Evolutionary conservation across 2,329 filamentous ascomycete genomes (phyloP), one percentile per base, ranked within the genome.

Genomic region (Cordyceps javanica): DNA sequence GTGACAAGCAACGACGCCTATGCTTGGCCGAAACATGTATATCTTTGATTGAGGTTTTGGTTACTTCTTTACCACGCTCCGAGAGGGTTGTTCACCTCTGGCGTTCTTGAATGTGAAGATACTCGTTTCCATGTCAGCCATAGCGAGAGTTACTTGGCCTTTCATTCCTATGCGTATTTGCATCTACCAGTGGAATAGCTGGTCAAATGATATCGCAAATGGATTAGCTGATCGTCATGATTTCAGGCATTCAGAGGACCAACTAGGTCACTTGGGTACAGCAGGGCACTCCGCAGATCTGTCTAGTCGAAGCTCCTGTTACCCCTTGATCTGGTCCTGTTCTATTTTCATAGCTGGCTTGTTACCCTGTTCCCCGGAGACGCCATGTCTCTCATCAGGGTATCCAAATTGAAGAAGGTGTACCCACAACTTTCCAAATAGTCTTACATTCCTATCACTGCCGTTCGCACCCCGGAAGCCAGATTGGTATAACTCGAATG

Each of bases 401-500:
- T 50, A 21, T 38, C 19, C 30, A 25, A 23, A 16, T 28, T 11
- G 28, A 13, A 28, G 2, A 30, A 4, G 9, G 7, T 34, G 25
- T 44, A 36, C 49, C 26, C 26, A 30, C 36, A 50, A 32, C 19
- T 57, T 57, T 51, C 26, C 36, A 44, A 41, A 49, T 42, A 50
- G 28, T 25, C n/a, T 39, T 5, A 25, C 23, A 14, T 41, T 30
- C 26, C 16, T 25, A 7, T 13, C 13, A 26, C 19, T 56, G 25
- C n/a, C 13, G 34, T 45, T 16, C 36, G n/a, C n/a, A 41, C 30
- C 26, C 13, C 44, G 32, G n/a, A 32, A 16, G 21, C 25, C 19
- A n/a, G 26, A 23, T n/a, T 19, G 16, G 21, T 57, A 51, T 49
- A 57, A 51, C 48, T 42, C 38, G 13, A 44, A 26, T n/a, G 25